phyloP scores from a whole-genome alignment of 768 basidiomycete genomes.

The Harrya chromipes region DNA sequence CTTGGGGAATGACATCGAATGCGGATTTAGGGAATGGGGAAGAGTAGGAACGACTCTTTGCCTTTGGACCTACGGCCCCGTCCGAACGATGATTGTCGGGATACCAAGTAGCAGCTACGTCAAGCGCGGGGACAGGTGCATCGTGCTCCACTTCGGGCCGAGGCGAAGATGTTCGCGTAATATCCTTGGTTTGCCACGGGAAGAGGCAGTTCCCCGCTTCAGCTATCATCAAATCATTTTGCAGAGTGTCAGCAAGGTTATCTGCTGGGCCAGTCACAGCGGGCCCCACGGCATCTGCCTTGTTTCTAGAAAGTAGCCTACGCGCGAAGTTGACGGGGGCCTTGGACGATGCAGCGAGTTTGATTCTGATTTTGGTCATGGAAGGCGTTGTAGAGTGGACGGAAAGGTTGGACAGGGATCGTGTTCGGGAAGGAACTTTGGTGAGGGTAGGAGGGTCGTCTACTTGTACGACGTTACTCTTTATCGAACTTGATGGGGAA shows the following conservation, averaged over 20 bases:
- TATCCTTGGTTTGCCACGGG: constrained; percentile 42
- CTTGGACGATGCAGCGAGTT: constrained; percentile 41
- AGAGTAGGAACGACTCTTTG: constrained; percentile 61
- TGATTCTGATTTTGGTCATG: constrained; percentile 46
- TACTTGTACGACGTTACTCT: constrained; percentile 9
- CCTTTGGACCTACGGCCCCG: constrained; percentile 31
- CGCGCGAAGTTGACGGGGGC: constrained; percentile 52
- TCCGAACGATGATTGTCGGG: constrained; percentile 17
- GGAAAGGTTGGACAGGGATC: constrained; percentile 57
- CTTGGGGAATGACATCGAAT: constrained; percentile 54
- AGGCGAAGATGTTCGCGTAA: constrained; percentile 10
- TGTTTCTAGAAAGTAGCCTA: constrained; percentile 50
- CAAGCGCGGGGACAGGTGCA: constrained; percentile 3
- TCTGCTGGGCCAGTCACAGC: constrained; percentile 2
- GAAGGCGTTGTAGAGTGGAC: constrained; percentile 44
- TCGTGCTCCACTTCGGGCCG: constrained; percentile 15
- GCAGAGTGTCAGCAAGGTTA: constrained; percentile 9
- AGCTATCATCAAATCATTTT: constrained; percentile 19
- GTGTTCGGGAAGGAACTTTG: constrained; percentile 44
- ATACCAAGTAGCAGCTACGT: constrained; percentile 9
- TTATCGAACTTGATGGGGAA: constrained; percentile 13
- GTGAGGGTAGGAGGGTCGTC: constrained; percentile 14
- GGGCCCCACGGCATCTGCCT: constrained; percentile 16
- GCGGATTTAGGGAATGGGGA: constrained; percentile 60
- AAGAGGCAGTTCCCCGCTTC: constrained; percentile 37